Base-by-base conservation (phyloP, 805 yeast species). In the Pichia deserticola region DNA sequence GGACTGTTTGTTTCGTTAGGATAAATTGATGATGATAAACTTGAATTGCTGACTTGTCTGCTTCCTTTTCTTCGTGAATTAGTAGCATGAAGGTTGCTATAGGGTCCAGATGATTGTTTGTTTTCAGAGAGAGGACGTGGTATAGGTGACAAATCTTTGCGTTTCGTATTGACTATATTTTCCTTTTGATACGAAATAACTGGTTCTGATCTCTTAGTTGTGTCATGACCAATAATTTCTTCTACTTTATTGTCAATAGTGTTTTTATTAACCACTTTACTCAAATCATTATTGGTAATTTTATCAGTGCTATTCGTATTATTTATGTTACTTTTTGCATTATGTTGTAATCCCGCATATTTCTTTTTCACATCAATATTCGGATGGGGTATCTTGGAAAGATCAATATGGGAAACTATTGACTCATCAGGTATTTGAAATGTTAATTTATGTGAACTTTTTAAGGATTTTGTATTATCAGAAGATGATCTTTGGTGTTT, bases 341-440 rank as follows among this genome's bases (percentile, higher is more conserved):
- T 20, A 20, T 20, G 20, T 36, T 30, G 42, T 25, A 36, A 25
- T 5, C 42, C 42, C 3, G 42, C 42, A 30, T 40, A 40, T 25
- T 28, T 40, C 9, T 28, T 40, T 33, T 40, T 40, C 28, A 30
- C 12, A 38, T 38, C 40, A 27, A 25, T 29, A 8, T 6, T 10
- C 34, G 13, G 42, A 15, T 1, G 52, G 49, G 52, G 52, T 10
- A 49, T 37, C 11, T 10, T 4, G 5, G 40, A 9, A 9, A 28
- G 5, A 27, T 49, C 49, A 7, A 42, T 25, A 34, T 49, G 41
- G 5, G 48, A 33, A n/a, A 44, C 48, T 20, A 49, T 49, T 5
- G 49, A 45, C 38, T 49, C 52, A 42, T 45, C 47, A 12, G 52
- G 52, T 13, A 49, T 29, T 6, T 27, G 39, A 36, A 49, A 49